Conservation (phyloP, 2,329 filamentous ascomycete species). For the Botrytis tulipae region DNA sequence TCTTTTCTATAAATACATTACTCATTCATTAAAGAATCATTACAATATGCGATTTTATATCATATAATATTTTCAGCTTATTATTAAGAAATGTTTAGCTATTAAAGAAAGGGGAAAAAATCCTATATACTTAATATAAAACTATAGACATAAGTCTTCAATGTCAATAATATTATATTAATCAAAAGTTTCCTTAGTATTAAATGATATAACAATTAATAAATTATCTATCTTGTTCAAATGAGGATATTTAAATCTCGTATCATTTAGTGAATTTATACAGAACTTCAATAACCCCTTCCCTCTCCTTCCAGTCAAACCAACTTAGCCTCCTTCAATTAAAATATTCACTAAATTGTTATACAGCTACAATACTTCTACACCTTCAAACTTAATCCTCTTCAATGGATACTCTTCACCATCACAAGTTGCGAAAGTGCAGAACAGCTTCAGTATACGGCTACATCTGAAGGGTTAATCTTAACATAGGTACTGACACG, state of each 20-base stretch:
- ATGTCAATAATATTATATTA: background rate
- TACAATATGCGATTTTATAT: background rate
- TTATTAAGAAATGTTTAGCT: background rate
- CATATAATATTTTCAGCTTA: no score
- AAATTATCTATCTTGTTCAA: no score
- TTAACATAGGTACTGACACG: background rate
- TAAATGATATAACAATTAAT: background rate
- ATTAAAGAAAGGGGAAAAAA: background rate
- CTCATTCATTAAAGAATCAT: background rate
- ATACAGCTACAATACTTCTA: background rate
- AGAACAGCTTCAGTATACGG: background rate
- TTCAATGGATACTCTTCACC: background rate
- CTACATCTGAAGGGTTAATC: background rate
- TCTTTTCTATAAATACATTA: background rate
- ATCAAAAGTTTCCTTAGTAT: background rate
- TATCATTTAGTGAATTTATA: background rate
- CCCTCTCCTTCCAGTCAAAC: background rate
- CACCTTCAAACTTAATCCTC: background rate
- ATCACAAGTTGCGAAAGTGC: background rate
- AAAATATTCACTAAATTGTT: background rate
- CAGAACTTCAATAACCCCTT: background rate
- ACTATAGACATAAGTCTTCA: background rate
- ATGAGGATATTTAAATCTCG: no score
- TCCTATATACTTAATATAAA: background rate
- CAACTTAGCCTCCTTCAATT: background rate